These are phyloP conservation scores for Diophrys appendiculata DNA, from an alignment of 73 alveolate genomes.

Conservation along the genomic window DNA sequence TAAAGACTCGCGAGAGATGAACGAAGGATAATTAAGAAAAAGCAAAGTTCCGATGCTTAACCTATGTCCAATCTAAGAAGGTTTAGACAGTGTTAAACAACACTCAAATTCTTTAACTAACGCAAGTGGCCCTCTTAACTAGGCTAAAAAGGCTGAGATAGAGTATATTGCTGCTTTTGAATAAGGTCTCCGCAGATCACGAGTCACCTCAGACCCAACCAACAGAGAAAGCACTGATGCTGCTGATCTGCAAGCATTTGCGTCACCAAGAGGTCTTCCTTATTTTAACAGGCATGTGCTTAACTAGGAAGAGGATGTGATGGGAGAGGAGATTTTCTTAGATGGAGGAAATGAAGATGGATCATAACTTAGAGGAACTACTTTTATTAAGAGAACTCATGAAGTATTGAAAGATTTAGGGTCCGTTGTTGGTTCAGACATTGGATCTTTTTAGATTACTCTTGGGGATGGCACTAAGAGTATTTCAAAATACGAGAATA, in stretches of 20 bases:
- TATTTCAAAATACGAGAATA: too few species aligned
- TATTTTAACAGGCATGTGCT: neutral
- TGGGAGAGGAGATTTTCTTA: neutral
- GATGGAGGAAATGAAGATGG: slow-evolving; percentile 7
- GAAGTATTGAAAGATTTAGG: neutral
- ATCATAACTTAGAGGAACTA: neutral
- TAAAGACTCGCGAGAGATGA: neutral
- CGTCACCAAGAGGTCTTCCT: neutral
- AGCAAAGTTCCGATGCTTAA: neutral
- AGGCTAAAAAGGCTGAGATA: too few species aligned
- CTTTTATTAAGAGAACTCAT: slow-evolving; percentile 1
- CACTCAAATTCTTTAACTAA: neutral
- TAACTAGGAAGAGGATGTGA: neutral
- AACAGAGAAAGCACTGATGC: neutral
- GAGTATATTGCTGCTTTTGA: neutral
- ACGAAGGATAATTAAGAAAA: neutral
- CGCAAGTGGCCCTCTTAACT: neutral
- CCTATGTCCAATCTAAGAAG: neutral
- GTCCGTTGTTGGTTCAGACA: neutral
- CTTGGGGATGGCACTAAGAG: too few species aligned
- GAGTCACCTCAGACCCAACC: neutral
- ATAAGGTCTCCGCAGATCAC: neutral
- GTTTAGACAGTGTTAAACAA: neutral
- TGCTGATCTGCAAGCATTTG: neutral
- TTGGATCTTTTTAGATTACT: neutral